These are phyloP conservation scores for Saccharomyces mikatae DNA, from an alignment of 805 yeast genomes.

Conservation along the genomic window DNA sequence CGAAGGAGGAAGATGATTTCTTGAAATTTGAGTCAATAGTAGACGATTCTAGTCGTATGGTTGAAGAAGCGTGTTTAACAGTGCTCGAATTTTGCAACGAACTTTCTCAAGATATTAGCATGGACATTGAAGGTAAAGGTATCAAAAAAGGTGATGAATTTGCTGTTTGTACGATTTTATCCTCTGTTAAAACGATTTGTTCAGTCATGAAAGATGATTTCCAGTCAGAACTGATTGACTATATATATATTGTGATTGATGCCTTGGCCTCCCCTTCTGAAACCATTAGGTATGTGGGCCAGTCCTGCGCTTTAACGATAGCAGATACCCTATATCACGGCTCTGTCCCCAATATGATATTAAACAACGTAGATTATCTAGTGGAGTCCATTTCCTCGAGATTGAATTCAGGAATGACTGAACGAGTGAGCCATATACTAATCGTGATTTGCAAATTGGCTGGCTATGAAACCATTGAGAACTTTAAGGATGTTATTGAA, in stretches of 20 bases:
- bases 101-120: slow-evolving; percentile 32
- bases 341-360: slow-evolving; percentile 47
- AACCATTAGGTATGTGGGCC: slow-evolving; percentile 43
- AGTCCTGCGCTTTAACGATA: slow-evolving; percentile 42
- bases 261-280: slow-evolving; percentile 52
- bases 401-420: slow-evolving; percentile 60
- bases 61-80: slow-evolving; percentile 21
- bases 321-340: slow-evolving; percentile 46
- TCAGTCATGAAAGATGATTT: slow-evolving; percentile 32
- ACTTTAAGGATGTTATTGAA: slow-evolving; percentile 63
- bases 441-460: slow-evolving; percentile 62
- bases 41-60: neutral
- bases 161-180: slow-evolving; percentile 13
- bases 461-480: slow-evolving; percentile 56
- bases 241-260: slow-evolving; percentile 65
- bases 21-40: slow-evolving; percentile 7
- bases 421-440: slow-evolving; percentile 67
- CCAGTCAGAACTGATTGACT: slow-evolving; percentile 55
- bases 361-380: slow-evolving; percentile 70
- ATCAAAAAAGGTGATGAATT: slow-evolving; percentile 19
- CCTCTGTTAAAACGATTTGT: slow-evolving; percentile 13
- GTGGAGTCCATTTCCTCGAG: slow-evolving; percentile 68
- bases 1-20: slow-evolving; percentile 1
- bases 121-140: slow-evolving; percentile 7
- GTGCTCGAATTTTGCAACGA: slow-evolving; percentile 37